phyloP scores from a whole-genome alignment of 805 yeast genomes.

The Candida cerambycidarum region DNA sequence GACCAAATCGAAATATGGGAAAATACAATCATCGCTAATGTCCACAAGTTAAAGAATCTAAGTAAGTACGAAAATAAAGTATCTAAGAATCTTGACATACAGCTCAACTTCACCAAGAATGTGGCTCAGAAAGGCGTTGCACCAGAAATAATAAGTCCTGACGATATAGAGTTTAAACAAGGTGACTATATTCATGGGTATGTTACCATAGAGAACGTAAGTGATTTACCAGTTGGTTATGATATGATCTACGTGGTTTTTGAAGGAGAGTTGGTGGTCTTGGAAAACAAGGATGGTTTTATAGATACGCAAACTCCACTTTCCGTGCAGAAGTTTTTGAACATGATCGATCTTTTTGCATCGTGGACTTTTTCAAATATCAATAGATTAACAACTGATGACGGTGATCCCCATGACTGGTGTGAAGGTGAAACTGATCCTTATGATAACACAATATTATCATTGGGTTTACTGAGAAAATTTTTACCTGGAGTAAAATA shows the following conservation, averaged over 20 bases:
- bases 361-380: constrained; percentile 46
- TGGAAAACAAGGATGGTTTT: constrained; percentile 24
- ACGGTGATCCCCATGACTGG: constrained; percentile 46
- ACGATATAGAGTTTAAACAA: constrained; percentile 33
- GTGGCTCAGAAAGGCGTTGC: constrained; percentile 41
- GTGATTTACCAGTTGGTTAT: constrained; percentile 33
- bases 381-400: constrained; percentile 37
- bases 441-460: constrained; percentile 32
- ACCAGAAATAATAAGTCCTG: constrained; percentile 35
- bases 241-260: constrained; percentile 47
- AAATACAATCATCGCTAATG: constrained; percentile 43
- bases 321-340: constrained; percentile 37
- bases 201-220: constrained; percentile 36
- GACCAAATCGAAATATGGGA: constrained; percentile 30
- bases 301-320: constrained; percentile 25
- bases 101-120: constrained; percentile 35
- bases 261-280: constrained; percentile 34
- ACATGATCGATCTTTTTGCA: constrained; percentile 45
- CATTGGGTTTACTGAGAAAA: constrained; percentile 36
- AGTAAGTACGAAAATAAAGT: constrained; percentile 27
- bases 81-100: constrained; percentile 30
- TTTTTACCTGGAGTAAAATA: constrained; percentile 40
- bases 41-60: constrained; percentile 38
- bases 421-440: constrained; percentile 47
- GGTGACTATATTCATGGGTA: constrained; percentile 46